phyloP scores from a whole-genome alignment of 306 rosid species.

The Cucumis sativus region DNA sequence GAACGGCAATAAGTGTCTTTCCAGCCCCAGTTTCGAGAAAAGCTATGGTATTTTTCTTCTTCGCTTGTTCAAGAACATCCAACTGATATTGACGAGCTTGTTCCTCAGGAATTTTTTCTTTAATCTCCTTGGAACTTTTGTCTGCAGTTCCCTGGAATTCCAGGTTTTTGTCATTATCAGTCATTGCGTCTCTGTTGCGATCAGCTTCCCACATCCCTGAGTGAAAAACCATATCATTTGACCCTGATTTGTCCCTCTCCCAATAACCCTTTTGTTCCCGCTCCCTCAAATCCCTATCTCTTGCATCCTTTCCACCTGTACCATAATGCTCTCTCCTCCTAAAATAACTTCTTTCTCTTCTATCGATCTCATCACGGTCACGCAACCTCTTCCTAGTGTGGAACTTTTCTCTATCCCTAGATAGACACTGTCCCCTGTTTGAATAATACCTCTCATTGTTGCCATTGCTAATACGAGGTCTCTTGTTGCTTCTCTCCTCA shows the following conservation, averaged over 20 bases:
- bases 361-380: conserved; percentile 57
- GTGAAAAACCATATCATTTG: conserved; percentile 59
- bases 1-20: conserved; percentile 93
- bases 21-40: conserved; percentile 99
- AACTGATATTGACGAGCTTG: conserved; percentile 84
- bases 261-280: conserved; percentile 72
- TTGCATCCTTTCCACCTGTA: conserved; percentile 47
- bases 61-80: conserved; percentile 97
- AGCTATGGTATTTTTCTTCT: conserved; percentile 79
- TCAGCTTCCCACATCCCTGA: conserved; percentile 59
- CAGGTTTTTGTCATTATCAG: conserved; percentile 21
- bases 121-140: conserved; percentile 34
- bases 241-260: conserved; percentile 78
- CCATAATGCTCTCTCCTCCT: conserved; percentile 51
- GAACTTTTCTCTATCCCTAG: conserved; percentile 36
- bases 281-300: conserved; percentile 55
- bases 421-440: conserved; percentile 28
- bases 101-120: conserved; percentile 62
- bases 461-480: conserved; percentile 32
- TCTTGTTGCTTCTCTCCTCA: conserved; percentile 48
- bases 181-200: conserved; percentile 34
- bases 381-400: conserved; percentile 50
- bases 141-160: conserved; percentile 39
- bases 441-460: conserved; percentile 35
- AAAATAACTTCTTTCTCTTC: conserved; percentile 43